A percentile compares a stretch with the other conserved stretches of the same genome.
Conservation (phyloP, 2,329 filamentous ascomycete genomes). For the Onygenales sp. region DNA sequence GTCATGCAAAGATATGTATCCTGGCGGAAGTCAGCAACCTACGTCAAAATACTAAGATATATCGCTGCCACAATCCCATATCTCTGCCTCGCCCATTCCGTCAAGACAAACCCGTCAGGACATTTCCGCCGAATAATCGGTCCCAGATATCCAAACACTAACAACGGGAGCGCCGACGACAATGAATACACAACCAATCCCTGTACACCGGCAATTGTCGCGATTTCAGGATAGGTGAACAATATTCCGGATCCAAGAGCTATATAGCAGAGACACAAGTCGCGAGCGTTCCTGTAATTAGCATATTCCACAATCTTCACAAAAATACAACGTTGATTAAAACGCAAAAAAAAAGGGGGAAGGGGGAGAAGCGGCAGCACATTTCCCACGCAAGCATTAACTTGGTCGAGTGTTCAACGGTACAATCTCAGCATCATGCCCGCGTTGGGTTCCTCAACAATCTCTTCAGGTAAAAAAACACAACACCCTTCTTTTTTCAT, state of each 20-base stretch:
- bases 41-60: constrained; percentile 67
- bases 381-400: constrained; percentile 98
- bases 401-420: constrained; percentile 94
- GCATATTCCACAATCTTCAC: constrained; percentile 11
- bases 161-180: constrained; percentile 59
- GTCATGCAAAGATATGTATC: neutral
- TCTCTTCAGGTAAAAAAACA: constrained; percentile 16
- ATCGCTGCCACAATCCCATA: constrained; percentile 61
- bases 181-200: constrained; percentile 69
- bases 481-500: neutral
- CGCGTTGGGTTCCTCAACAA: constrained; percentile 13
- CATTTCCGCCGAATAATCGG: constrained; percentile 71
- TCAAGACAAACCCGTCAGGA: constrained; percentile 74
- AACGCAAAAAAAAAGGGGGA: constrained; percentile 19
- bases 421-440: constrained; percentile 81
- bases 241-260: constrained; percentile 76
- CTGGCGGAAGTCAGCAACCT: constrained; percentile 8
- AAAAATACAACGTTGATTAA: constrained; percentile 11
- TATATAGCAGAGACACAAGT: constrained; percentile 29
- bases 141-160: constrained; percentile 65
- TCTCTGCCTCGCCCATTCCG: constrained; percentile 72
- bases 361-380: constrained; percentile 71
- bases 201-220: constrained; percentile 69
- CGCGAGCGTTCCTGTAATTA: constrained; percentile 34
- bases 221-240: constrained; percentile 72